Conservation (phyloP, 441 rosid species). For the Erodium trifolium region DNA sequence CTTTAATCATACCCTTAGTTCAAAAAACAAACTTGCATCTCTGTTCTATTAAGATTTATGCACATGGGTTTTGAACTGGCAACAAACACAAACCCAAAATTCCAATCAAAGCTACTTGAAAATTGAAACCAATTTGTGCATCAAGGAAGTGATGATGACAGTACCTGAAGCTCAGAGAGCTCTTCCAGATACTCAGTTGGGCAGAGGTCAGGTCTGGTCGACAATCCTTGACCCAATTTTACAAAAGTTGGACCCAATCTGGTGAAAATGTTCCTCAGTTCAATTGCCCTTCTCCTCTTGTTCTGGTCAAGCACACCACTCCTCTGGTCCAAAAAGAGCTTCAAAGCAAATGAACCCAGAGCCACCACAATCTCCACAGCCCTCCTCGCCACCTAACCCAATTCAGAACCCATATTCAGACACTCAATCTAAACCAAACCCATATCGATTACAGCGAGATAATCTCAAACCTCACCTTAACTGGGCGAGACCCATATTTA, state of each 20-base stretch:
- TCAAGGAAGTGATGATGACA: not conserved
- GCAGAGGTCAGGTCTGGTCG: slow-evolving; percentile 89
- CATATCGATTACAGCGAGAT: not conserved
- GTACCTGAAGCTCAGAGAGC: slow-evolving; percentile 87
- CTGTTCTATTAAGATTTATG: no score
- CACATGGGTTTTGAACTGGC: not conserved
- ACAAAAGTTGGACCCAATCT: slow-evolving; percentile 89
- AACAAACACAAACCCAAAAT: not conserved
- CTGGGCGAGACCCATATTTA: slow-evolving; percentile 62
- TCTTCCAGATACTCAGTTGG: slow-evolving; percentile 90
- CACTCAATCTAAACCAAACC: not conserved
- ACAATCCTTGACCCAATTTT: slow-evolving; percentile 87
- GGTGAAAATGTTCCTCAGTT: slow-evolving; percentile 61
- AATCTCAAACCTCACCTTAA: slow-evolving; percentile 35
- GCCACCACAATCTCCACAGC: slow-evolving; percentile 59
- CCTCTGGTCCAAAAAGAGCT: slow-evolving; percentile 54
- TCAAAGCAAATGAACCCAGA: slow-evolving; percentile 57
- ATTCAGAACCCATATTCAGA: not conserved
- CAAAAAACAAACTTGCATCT: no score
- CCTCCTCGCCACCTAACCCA: slow-evolving; percentile 52
- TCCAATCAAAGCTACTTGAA: not conserved
- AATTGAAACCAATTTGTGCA: not conserved
- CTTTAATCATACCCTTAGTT: no score
- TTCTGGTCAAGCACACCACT: slow-evolving; percentile 50
- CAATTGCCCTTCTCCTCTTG: slow-evolving; percentile 57